Conservation (phyloP, 495 filamentous ascomycete genomes). For the Clohesyomyces aquaticus region DNA sequence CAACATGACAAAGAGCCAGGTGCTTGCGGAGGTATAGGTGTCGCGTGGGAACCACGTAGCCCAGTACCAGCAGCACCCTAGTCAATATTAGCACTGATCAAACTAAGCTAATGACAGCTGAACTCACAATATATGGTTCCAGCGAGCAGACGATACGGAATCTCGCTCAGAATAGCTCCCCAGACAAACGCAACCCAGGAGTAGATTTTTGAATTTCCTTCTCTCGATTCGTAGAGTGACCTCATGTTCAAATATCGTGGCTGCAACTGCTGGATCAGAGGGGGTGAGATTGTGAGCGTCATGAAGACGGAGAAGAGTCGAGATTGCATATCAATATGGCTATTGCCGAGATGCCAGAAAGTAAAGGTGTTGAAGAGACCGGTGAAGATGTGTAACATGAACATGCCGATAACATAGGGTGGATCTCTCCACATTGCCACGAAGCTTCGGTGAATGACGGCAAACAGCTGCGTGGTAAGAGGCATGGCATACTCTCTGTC, state of each 20-base stretch:
- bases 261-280: slow-evolving; percentile 67
- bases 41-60: slow-evolving; percentile 58
- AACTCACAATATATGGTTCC: slow-evolving; percentile 61
- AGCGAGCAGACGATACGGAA: slow-evolving; percentile 68
- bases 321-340: slow-evolving; percentile 65
- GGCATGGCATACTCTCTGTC: slow-evolving; percentile 41
- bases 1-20: slow-evolving; percentile 64
- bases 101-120: background rate
- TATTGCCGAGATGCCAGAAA: slow-evolving; percentile 64
- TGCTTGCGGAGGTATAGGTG: slow-evolving; percentile 58
- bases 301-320: slow-evolving; percentile 74
- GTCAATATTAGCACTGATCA: slow-evolving; percentile 10
- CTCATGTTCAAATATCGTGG: slow-evolving; percentile 70
- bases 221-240: slow-evolving; percentile 70
- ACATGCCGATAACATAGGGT: slow-evolving; percentile 52
- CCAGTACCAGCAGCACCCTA: slow-evolving; percentile 59
- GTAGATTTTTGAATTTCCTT: slow-evolving; percentile 71
- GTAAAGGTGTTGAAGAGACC: slow-evolving; percentile 68
- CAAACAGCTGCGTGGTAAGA: slow-evolving; percentile 34
- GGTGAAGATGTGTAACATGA: slow-evolving; percentile 64
- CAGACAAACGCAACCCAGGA: slow-evolving; percentile 73
- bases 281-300: slow-evolving; percentile 66
- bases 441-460: slow-evolving; percentile 40
- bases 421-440: slow-evolving; percentile 41
- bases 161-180: slow-evolving; percentile 70